Base-by-base conservation (phyloP, 495 filamentous ascomycete species). In the Penicillium cosmopolitanum region DNA sequence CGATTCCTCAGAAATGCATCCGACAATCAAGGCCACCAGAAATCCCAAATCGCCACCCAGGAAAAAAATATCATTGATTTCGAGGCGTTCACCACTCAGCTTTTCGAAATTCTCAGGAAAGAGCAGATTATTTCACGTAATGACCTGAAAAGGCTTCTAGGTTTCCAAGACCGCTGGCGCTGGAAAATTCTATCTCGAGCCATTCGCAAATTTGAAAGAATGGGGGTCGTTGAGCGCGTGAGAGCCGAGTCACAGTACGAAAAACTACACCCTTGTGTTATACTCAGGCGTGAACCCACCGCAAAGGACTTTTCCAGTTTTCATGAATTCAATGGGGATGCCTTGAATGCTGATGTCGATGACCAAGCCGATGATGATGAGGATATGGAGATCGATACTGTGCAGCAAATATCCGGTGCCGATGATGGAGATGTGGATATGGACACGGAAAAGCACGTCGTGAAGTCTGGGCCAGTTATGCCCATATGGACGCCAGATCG, bases 201-300 rank as follows among this genome's bases (percentile, higher is more conserved):
- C 4, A 78, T 89, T 48, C 84, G 88, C 19, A 88, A 87, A 54
- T 80, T 91, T 42, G 89, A 89, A 55, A 78, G 82, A 46, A 79
- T 88, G 40, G 92, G 90, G 1, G 84, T 87, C 34, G 62, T 93
- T 34, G 84, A 83, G 55, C 86, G 89, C 40, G 87, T 92, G 16
- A 84, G 78, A 53, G 92, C 89, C 1, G 76, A 79, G 21, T 77
- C 80, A 3, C 76, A 81, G 50, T 77, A 79, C 57, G 60, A 76
- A 6, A 66, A 65, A 40, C 73, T 76, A 21, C 76, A 81, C 55
- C 73, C 79, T 15, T 93, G 91, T 60, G 77, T 96, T 35, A 87
- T 88, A 70, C 88, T 91, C 36, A 58, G 93, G 19, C 83, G 91
- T 18, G 88, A 91, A n/a, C 89, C 89, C 13, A 84, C 81, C 5